These are phyloP conservation scores for Neonectria punicea DNA, from an alignment of 2,329 filamentous ascomycete species.

Conservation along the genomic window DNA sequence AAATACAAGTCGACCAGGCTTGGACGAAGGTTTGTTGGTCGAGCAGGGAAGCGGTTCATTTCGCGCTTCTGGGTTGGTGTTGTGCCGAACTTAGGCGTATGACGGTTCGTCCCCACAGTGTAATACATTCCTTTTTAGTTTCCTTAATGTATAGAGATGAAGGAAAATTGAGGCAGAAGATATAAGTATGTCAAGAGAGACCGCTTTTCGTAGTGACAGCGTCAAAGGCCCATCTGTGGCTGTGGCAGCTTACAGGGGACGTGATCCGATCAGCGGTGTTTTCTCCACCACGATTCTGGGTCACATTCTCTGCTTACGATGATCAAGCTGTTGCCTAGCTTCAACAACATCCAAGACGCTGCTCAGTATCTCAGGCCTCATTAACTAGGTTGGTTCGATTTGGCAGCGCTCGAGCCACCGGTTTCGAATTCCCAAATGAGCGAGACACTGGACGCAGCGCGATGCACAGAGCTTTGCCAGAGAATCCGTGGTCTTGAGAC, in stretches of 20 bases:
- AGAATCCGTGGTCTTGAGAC: background rate
- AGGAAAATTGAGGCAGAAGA: no score
- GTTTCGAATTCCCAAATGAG: no score
- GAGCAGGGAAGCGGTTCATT: background rate
- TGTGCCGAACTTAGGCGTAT: background rate
- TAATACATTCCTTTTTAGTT: no score
- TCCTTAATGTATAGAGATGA: no score
- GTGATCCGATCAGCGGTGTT: background rate
- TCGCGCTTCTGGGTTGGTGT: background rate
- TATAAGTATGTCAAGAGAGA: no score
- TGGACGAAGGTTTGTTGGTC: background rate
- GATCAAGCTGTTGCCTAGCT: background rate
- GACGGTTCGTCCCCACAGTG: no score
- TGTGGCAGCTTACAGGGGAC: background rate
- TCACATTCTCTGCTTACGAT: background rate
- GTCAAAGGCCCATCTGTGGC: background rate
- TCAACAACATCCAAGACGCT: background rate
- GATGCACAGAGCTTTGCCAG: constrained; percentile 14
- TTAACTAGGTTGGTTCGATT: background rate
- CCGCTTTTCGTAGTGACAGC: background rate
- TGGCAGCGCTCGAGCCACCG: no score
- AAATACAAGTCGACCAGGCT: background rate
- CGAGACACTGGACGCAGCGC: background rate
- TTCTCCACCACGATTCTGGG: background rate
- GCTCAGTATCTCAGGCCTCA: background rate